Evolutionary conservation across 1,284 basidiomycete genomes (phyloP).

Genomic region (Heliocybe sulcata): DNA sequence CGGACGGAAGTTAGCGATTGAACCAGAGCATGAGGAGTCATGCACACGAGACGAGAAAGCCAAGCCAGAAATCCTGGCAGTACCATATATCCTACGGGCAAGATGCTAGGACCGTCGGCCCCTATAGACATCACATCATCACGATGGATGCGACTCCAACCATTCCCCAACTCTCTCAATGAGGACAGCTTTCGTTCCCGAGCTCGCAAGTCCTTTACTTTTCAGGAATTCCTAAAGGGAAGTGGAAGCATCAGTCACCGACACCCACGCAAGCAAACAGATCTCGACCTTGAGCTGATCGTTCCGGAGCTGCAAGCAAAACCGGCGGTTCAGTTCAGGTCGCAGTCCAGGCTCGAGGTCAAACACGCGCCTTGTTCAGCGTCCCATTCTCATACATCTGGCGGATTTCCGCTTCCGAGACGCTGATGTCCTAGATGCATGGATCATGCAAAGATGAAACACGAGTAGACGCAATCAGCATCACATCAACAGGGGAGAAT

Average conservation of each 20-base stretch:
- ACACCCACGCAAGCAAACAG: conserved; percentile 4
- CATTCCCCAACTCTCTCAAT: conserved; percentile 55
- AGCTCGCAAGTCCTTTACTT: conserved; percentile 46
- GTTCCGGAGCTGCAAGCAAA: conserved; percentile 52
- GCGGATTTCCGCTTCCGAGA: conserved; percentile 64
- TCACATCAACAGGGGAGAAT: conserved; percentile 5
- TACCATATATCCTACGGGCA: too few species aligned
- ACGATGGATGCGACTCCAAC: conserved; percentile 38
- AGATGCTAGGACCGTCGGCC: too few species aligned
- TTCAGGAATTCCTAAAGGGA: conserved; percentile 56
- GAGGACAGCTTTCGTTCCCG: conserved; percentile 68
- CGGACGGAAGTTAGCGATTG: too few species aligned
- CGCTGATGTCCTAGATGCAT: conserved; percentile 54
- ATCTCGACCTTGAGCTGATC: conserved; percentile 80
- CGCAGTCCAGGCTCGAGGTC: conserved; percentile 8
- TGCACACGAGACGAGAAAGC: too few species aligned
- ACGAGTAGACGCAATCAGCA: conserved; percentile 5
- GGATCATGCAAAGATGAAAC: conserved; percentile 6
- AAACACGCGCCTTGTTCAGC: conserved; percentile 54
- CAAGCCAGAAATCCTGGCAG: too few species aligned
- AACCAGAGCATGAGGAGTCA: too few species aligned
- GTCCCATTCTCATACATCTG: conserved; percentile 51
- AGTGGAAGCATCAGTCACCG: background rate
- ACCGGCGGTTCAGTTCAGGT: conserved; percentile 10
- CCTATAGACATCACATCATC: too few species aligned